Conservation (phyloP, 176 grass and related monocot genomes). For the Stipa capillata region DNA sequence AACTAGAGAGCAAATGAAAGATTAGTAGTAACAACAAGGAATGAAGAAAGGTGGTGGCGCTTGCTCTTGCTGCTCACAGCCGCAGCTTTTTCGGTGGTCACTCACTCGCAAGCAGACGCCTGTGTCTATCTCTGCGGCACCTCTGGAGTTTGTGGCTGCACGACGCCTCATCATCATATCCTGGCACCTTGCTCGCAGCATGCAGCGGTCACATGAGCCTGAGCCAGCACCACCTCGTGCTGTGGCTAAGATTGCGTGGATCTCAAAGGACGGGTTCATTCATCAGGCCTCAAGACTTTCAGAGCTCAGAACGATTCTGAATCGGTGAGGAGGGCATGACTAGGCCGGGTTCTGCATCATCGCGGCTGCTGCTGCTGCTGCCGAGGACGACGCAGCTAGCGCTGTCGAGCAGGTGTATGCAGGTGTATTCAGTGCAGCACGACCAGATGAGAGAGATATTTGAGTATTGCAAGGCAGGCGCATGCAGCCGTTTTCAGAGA, state of each 20-base stretch:
- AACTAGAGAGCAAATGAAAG: too few species aligned
- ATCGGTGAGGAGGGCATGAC: background rate
- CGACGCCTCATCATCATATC: conserved; percentile 33
- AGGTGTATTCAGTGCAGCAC: background rate
- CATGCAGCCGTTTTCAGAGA: background rate
- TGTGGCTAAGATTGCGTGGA: conserved; percentile 26
- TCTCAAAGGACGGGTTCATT: conserved; percentile 44
- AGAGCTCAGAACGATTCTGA: conserved; percentile 7
- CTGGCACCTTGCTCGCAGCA: conserved; percentile 2
- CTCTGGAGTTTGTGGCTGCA: too few species aligned
- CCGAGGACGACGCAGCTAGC: background rate
- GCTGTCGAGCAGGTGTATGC: background rate
- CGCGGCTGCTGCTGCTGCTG: background rate
- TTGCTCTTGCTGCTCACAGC: too few species aligned
- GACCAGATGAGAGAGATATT: background rate
- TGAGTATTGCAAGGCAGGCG: background rate
- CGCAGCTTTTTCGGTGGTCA: too few species aligned
- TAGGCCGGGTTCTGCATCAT: background rate
- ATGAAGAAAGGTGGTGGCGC: too few species aligned
- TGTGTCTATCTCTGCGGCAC: too few species aligned
- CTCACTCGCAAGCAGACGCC: too few species aligned
- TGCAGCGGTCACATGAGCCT: conserved; percentile 20
- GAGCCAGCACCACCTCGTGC: background rate
- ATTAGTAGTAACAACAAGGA: too few species aligned
- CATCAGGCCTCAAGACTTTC: background rate